Evolutionary conservation across 257 asterid species (phyloP), one percentile per base, ranked within the genome.

Genomic region (Nicotiana noctiflora): DNA sequence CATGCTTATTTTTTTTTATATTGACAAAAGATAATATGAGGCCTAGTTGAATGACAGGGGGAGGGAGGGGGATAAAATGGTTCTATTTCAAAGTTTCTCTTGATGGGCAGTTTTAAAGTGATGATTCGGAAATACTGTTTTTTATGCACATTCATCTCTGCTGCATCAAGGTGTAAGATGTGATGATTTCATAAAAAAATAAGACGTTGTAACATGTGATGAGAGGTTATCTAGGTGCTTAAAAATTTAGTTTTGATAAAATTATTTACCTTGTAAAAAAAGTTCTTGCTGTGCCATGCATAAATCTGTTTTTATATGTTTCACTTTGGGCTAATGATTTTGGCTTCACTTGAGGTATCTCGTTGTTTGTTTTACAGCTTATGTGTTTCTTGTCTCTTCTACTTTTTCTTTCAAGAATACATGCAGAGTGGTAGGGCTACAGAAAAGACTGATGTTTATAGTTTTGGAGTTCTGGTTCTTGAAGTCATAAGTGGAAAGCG

Each of bases 351-450:
- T 49, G 55, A 49, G 40, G 51, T 57, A 18, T 46, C 56, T 75
- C 8, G 23, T 46, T 44, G 19, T 76, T 72, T 65, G 29, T 68
- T 44, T 40, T 70, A 21, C 19, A 21, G 57, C 77, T 72, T 72
- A 46, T 46, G 77, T 21, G 77, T 72, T 44, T 44, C 34, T 72
- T 52, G 37, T 62, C 65, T 75, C 60, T n/a, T 4, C 49, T 76
- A 12, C 76, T 17, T 61, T 19, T 84, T 53, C 17, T 27, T 81
- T 18, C 66, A 29, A 95, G 97, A 93, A 86, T 95, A 93, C 85
- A 93, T 95, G 98, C 98, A 90, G 85, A 93, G 98, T 85, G 97
- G 98, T 31, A 88, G 97, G 83, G 98, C 97, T 82, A 93, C 98
- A 6, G 94, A 93, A 86, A 93, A 93, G 90, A 90, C 93, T 25